A percentile compares a stretch with the other conserved stretches of the same genome.
phyloP scores from a whole-genome alignment of 352 stramenopile genomes.

The Phytophthora vignae region DNA sequence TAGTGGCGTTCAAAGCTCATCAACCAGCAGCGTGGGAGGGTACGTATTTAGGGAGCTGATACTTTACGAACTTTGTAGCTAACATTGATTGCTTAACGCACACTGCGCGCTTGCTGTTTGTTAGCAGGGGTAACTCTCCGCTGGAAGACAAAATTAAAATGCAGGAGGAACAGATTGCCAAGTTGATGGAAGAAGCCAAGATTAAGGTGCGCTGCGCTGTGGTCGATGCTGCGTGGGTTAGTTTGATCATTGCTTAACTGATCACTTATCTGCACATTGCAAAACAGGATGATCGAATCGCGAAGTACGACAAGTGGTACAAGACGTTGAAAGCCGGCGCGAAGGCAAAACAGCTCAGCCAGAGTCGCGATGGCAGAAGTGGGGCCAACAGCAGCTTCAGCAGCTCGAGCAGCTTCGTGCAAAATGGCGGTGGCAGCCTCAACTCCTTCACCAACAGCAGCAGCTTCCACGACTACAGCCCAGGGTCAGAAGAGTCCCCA shows the following conservation, averaged over 20 bases:
- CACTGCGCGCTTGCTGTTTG: constrained; percentile 4
- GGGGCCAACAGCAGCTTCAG: constrained; percentile 46
- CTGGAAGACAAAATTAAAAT: constrained; percentile 51
- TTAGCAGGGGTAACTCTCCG: constrained; percentile 22
- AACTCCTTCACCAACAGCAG: constrained; percentile 74
- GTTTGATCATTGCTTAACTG: background rate
- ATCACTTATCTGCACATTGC: background rate
- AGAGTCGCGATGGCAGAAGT: constrained; percentile 45
- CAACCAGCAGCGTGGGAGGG: constrained; percentile 20
- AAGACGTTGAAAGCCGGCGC: constrained; percentile 84
- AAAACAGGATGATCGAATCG: constrained; percentile 69
- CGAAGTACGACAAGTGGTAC: constrained; percentile 91
- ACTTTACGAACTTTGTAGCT: too few relatives aligned
- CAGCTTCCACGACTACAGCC: constrained; percentile 59
- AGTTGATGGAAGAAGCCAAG: constrained; percentile 57
- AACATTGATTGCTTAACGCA: too few relatives aligned
- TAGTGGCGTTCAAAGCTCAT: constrained; percentile 18
- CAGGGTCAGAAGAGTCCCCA: constrained; percentile 21
- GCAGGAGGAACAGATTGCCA: constrained; percentile 67
- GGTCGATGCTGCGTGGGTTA: background rate
- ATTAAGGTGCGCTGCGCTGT: constrained; percentile 38
- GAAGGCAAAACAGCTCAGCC: constrained; percentile 84
- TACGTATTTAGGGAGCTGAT: constrained; percentile 10
- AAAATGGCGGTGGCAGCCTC: constrained; percentile 37
- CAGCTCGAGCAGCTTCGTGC: constrained; percentile 45